Base-by-base conservation (phyloP, 1,139 yeast species). In the Yamadazyma friedrichii region DNA sequence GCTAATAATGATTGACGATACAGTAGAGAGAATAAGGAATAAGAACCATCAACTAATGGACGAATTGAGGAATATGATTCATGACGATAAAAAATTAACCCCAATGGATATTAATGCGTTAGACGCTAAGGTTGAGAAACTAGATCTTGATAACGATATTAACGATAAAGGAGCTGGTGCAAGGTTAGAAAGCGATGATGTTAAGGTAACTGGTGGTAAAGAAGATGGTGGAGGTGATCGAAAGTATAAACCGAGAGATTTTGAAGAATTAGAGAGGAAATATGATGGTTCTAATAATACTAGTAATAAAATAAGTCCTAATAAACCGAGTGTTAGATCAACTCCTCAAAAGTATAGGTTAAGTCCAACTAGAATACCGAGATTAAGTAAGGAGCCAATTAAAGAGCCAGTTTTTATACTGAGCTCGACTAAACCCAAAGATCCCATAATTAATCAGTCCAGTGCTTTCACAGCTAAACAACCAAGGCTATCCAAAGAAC, bases 21-120 rank as follows among this genome's bases (percentile, higher is more conserved):
- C 48, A 6, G 36, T 45, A 9, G 37, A 41, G 17, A 31, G 42
- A 22, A 20, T 45, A 12, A 20, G 35, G 31, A 32, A 15, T 8
- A 41, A 41, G 43, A 43, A 43, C 33, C 20, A 30, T 10, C 16
- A 37, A 12, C 24, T 45, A 17, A 37, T 36, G 43, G 40, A 17
- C 6, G 39, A 42, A 26, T 40, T 42, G 35, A 31, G 29, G 20
- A 9, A 20, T 3, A 31, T 40, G 42, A 40, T 42, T 6, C 33
- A 30, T 8, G 40, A 40, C 3, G 41, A 42, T 17, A 40, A 42
- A 16, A 42, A 42, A 16, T 31, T 42, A 25, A 15, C 41, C 2
- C 41, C 43, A 5, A 20, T 42, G 9, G 42, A 42, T 30, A 15
- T 35, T n/a, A 41, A 41, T 32, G 12, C 35, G 9, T 33, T 33